Conservation (phyloP, 257 asterid genomes). For the Nemophila menziesii region DNA sequence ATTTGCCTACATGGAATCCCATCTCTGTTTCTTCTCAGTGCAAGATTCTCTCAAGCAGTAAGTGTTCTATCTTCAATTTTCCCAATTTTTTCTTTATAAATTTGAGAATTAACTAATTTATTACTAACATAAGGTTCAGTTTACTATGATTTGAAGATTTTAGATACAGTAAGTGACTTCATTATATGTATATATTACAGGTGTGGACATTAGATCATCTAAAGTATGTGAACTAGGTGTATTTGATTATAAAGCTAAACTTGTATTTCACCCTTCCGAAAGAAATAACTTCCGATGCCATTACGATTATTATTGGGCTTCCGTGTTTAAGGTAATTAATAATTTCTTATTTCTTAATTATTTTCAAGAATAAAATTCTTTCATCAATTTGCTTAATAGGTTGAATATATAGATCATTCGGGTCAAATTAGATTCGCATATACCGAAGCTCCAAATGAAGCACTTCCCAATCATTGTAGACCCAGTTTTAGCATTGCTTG, state of each 20-base stretch:
- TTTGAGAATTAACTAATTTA: not conserved
- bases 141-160: not conserved
- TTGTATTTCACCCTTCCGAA: conserved; percentile 67
- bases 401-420: conserved; percentile 74
- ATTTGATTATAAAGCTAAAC: conserved; percentile 76
- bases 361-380: not conserved
- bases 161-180: not conserved
- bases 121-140: not conserved
- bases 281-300: conserved; percentile 76
- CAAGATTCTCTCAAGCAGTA: conserved; percentile 79
- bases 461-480: conserved; percentile 80
- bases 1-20: conserved; percentile 64
- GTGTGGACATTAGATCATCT: conserved; percentile 89
- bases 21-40: conserved; percentile 75
- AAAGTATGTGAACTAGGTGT: conserved; percentile 94
- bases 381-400: conserved; percentile 25
- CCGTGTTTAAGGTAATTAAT: conserved; percentile 73
- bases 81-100: not conserved
- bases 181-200: conserved; percentile 23
- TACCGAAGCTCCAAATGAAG: conserved; percentile 94
- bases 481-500: conserved; percentile 89
- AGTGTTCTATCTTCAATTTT: conserved; percentile 16
- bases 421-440: conserved; percentile 69
- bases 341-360: not conserved
- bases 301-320: conserved; percentile 96